Conservation (phyloP, 192 early-diverging fungal genomes). For the Rhizophagus sp. region DNA sequence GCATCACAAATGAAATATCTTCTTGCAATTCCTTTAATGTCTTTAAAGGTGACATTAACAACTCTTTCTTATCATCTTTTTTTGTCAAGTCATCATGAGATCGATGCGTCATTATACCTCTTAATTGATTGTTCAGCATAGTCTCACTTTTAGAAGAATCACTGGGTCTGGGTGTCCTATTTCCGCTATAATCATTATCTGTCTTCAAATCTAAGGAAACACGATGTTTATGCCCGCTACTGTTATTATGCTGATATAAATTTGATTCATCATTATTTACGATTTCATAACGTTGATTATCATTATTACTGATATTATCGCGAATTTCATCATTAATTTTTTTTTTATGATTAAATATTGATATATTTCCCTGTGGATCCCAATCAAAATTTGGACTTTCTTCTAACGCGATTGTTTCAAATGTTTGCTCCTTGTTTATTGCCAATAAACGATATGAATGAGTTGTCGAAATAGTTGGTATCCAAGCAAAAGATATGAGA, state of each 20-base stretch:
- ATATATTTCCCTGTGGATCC: slow-evolving; percentile 55
- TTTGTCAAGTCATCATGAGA: slow-evolving; percentile 29
- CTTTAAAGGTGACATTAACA: background rate
- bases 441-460: slow-evolving; percentile 52
- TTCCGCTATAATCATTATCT: background rate
- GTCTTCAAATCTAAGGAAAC: slow-evolving; percentile 1
- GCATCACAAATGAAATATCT: slow-evolving; percentile 85
- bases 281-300: background rate
- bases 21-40: slow-evolving; percentile 26
- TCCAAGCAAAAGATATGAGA: slow-evolving; percentile 54
- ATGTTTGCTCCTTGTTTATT: slow-evolving; percentile 53
- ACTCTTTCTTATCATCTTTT: slow-evolving; percentile 13
- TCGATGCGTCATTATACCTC: slow-evolving; percentile 3
- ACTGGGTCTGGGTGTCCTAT: slow-evolving; percentile 22
- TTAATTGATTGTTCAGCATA: slow-evolving; percentile 13
- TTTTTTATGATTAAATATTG: slow-evolving; percentile 30
- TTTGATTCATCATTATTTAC: background rate
- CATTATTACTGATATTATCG: background rate
- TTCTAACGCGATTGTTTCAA: slow-evolving; percentile 53
- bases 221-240: background rate
- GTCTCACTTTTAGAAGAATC: slow-evolving; percentile 1
- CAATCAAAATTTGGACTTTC: slow-evolving; percentile 54
- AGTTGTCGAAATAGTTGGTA: slow-evolving; percentile 41
- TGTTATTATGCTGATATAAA: background rate
- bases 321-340: background rate